A percentile compares a stretch with the other conserved stretches of the same genome.
Evolutionary conservation across 2,329 filamentous ascomycete species (phyloP).

Genomic region (Curvularia eragrostidis): DNA sequence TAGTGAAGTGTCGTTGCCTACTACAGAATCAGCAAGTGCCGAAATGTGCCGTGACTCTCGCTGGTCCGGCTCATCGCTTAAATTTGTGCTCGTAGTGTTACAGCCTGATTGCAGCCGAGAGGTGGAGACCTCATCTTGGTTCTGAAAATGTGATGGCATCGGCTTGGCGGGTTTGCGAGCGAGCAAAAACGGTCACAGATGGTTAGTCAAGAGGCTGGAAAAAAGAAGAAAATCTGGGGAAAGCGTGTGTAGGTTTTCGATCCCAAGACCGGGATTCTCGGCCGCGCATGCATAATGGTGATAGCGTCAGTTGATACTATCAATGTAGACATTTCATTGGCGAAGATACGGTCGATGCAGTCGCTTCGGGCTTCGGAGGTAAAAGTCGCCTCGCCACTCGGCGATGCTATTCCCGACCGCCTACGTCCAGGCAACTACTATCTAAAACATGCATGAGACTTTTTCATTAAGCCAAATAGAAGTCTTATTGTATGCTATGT

Average conservation of each 20-base stretch:
- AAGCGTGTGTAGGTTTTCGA: not conserved
- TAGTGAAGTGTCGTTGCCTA: not conserved
- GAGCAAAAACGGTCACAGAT: not conserved
- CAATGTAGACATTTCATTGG: constrained; percentile 2
- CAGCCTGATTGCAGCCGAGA: not conserved
- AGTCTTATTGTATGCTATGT: too few species aligned
- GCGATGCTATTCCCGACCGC: constrained; percentile 1
- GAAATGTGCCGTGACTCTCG: not conserved
- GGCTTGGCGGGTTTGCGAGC: not conserved
- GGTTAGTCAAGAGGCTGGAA: not conserved
- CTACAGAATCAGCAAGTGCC: not conserved
- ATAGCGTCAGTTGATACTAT: not conserved
- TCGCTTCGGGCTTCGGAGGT: constrained; percentile 10
- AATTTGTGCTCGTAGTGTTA: not conserved
- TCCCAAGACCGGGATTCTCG: constrained; percentile 1
- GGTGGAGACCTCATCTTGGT: not conserved
- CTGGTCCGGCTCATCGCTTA: not conserved
- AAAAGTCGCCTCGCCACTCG: constrained; percentile 8
- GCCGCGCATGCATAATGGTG: not conserved
- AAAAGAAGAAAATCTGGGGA: not conserved
- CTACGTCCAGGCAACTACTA: not conserved
- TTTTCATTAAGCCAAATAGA: too few species aligned
- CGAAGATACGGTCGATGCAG: constrained; percentile 4
- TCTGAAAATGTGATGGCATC: not conserved
- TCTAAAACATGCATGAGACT: not conserved